Evolutionary conservation across 257 asterid genomes (phyloP).

Genomic region (Nicotiana tomentosiformis): DNA sequence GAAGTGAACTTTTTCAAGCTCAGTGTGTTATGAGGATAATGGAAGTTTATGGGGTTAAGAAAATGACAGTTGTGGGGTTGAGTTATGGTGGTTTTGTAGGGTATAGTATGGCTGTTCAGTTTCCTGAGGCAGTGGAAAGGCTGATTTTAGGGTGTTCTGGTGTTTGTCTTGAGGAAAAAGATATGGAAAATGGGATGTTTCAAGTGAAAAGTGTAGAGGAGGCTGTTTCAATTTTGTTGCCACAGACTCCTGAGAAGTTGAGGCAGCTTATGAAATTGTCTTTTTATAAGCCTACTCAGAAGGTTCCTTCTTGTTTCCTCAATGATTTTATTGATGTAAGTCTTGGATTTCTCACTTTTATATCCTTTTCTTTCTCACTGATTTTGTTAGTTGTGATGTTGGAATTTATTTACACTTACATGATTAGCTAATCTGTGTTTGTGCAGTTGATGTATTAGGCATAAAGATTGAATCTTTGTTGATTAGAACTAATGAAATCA

Average conservation of each 20-base stretch:
- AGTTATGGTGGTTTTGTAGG: constrained; percentile 91
- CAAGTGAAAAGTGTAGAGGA: constrained; percentile 67
- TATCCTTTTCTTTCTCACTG: background rate
- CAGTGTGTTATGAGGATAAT: constrained; percentile 55
- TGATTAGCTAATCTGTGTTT: background rate
- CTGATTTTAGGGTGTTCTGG: constrained; percentile 69
- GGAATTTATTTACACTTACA: background rate
- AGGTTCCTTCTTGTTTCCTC: constrained; percentile 66
- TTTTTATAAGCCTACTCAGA: constrained; percentile 57
- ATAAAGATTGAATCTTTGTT: background rate
- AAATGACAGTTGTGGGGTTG: constrained; percentile 54
- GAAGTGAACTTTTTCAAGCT: constrained; percentile 66
- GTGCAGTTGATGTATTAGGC: background rate
- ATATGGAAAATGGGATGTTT: constrained; percentile 73
- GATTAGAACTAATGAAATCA: background rate
- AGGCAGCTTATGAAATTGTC: constrained; percentile 51
- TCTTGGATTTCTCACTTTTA: background rate
- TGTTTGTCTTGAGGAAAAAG: constrained; percentile 70
- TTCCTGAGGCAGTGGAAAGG: constrained; percentile 63
- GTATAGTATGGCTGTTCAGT: constrained; percentile 66
- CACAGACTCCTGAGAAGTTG: constrained; percentile 57
- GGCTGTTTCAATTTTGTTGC: constrained; percentile 53
- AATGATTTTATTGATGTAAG: constrained; percentile 69
- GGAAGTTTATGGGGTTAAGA: constrained; percentile 53
- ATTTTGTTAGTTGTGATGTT: background rate